These are phyloP conservation scores for Penicillium simplicissimum DNA, from an alignment of 495 filamentous ascomycete species.

Conservation along the genomic window DNA sequence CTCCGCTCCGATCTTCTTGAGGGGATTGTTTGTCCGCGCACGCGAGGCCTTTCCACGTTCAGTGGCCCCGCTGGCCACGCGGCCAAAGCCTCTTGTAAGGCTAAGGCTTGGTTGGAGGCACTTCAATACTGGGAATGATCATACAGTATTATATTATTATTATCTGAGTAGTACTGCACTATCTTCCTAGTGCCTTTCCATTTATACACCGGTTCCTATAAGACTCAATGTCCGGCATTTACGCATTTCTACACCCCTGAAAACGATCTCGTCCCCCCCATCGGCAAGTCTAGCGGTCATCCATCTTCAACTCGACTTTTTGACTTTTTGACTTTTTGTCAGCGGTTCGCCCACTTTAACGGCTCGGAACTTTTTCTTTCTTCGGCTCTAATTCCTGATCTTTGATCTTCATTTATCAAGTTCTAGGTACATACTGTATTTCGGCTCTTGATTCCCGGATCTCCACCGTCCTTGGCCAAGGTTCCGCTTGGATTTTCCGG, in stretches of 20 bases:
- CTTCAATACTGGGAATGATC: neutral
- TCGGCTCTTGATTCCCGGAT: neutral
- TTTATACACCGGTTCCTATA: neutral
- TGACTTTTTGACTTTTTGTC: neutral
- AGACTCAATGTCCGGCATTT: neutral
- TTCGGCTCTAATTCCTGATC: neutral
- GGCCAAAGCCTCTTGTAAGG: slow-evolving; percentile 5
- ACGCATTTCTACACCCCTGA: neutral
- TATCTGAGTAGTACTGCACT: neutral
- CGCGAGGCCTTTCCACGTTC: slow-evolving; percentile 24
- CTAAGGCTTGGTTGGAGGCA: neutral
- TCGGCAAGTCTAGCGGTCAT: neutral
- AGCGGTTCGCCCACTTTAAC: neutral
- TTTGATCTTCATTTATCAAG: too few relatives aligned
- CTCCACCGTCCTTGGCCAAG: neutral
- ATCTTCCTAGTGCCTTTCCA: neutral
- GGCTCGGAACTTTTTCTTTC: neutral
- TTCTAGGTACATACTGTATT: too few relatives aligned
- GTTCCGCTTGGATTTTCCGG: slow-evolving; percentile 17
- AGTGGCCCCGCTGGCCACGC: slow-evolving; percentile 15
- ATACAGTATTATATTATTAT: neutral
- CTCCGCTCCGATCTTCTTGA: neutral
- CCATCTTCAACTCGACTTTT: neutral
- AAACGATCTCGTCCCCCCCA: neutral
- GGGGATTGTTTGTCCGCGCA: neutral